A percentile compares a stretch with the other conserved stretches of the same genome.
phyloP scores from a whole-genome alignment of 306 rosid genomes.

The Clitoria ternatea region DNA sequence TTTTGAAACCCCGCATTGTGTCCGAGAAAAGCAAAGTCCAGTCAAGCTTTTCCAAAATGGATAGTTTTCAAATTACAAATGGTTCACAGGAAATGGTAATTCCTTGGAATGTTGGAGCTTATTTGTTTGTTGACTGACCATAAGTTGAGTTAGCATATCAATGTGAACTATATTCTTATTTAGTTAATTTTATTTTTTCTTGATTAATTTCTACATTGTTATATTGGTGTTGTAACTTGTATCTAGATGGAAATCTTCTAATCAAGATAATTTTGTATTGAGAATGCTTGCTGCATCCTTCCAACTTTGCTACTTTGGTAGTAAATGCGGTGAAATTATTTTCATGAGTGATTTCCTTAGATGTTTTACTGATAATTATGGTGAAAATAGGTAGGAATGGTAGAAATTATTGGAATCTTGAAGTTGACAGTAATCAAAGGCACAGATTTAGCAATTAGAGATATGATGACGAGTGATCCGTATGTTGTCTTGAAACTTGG shows the following conservation, averaged over 20 bases:
- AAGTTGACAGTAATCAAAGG: constrained; percentile 89
- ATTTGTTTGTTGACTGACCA: background rate
- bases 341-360: constrained; percentile 3
- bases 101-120: constrained; percentile 15
- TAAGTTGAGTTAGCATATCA: background rate
- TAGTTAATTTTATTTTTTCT: no score
- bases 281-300: background rate
- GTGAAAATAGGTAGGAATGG: constrained; percentile 65
- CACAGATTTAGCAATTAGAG: constrained; percentile 83
- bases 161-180: background rate
- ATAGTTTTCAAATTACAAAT: constrained; percentile 51
- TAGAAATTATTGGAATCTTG: constrained; percentile 73
- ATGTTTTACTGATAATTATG: constrained; percentile 35
- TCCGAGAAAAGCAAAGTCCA: constrained; percentile 35
- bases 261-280: background rate
- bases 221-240: background rate
- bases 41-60: constrained; percentile 47
- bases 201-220: no score
- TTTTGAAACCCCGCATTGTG: constrained; percentile 83
- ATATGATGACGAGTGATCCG: constrained; percentile 94
- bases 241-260: background rate
- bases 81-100: constrained; percentile 47
- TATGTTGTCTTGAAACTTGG: constrained; percentile 88
- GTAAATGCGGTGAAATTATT: background rate
- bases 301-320: constrained; percentile 18